These are phyloP conservation scores for Tricharina praecox DNA, from an alignment of 495 filamentous ascomycete species.

Conservation along the genomic window DNA sequence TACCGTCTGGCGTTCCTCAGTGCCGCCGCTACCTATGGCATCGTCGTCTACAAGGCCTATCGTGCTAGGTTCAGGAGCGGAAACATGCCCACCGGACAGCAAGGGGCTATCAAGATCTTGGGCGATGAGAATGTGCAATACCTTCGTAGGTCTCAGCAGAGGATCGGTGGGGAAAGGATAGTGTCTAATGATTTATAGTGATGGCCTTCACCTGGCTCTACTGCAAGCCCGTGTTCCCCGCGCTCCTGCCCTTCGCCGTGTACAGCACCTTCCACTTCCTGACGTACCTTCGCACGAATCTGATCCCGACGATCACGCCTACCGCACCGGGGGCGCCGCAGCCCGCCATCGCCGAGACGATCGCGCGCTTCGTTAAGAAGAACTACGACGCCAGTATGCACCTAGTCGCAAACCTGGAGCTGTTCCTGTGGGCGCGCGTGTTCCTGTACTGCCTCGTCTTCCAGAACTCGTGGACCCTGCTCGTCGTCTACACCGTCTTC, in stretches of 20 bases:
- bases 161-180: not conserved
- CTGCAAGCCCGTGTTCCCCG: conserved; percentile 69
- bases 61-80: conserved; percentile 58
- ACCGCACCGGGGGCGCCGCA: conserved; percentile 38
- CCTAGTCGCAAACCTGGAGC: conserved; percentile 58
- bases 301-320: conserved; percentile 43
- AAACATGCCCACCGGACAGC: conserved; percentile 38
- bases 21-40: conserved; percentile 84
- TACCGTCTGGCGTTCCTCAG: conserved; percentile 82
- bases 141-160: conserved; percentile 44
- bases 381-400: conserved; percentile 89
- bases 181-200: too few species aligned
- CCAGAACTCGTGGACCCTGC: conserved; percentile 76
- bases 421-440: conserved; percentile 67
- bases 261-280: conserved; percentile 97
- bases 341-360: conserved; percentile 53
- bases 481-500: conserved; percentile 76
- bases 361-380: conserved; percentile 86
- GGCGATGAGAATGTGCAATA: conserved; percentile 96
- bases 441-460: conserved; percentile 65
- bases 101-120: conserved; percentile 44
- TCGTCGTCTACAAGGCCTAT: conserved; percentile 97
- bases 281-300: conserved; percentile 57
- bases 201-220: conserved; percentile 96
- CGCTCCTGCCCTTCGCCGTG: conserved; percentile 83